Evolutionary conservation across 2,329 filamentous ascomycete species (phyloP).

Genomic region (Colletotrichum sansevieriae): DNA sequence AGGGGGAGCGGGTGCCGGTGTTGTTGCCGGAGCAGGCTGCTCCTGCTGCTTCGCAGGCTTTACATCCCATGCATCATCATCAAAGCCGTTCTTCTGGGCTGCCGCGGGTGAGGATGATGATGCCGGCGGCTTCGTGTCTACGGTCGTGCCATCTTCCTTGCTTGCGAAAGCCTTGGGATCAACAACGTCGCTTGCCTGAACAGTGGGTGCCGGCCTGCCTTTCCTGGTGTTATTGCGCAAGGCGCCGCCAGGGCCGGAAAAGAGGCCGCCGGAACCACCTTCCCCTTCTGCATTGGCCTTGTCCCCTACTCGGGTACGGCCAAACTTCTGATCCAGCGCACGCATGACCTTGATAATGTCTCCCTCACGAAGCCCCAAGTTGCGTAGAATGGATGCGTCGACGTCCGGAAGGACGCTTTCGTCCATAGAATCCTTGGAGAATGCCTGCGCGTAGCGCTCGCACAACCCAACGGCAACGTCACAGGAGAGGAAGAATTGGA

Average conservation of each 20-base stretch:
- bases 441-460: conserved; percentile 92
- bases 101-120: conserved; percentile 6
- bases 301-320: conserved; percentile 73
- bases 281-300: conserved; percentile 65
- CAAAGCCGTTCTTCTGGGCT: conserved; percentile 72
- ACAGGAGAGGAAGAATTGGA: conserved; percentile 95
- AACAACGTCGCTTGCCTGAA: conserved; percentile 86
- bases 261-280: conserved; percentile 69
- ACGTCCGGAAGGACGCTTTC: conserved; percentile 93
- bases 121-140: conserved; percentile 46
- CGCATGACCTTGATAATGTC: conserved; percentile 98
- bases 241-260: conserved; percentile 91
- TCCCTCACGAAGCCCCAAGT: conserved; percentile 92
- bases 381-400: conserved; percentile 83
- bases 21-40: conserved; percentile 44
- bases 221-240: conserved; percentile 96
- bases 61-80: conserved; percentile 97
- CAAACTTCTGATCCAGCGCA: conserved; percentile 83
- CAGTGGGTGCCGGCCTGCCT: conserved; percentile 86
- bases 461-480: conserved; percentile 94
- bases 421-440: conserved; percentile 93
- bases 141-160: conserved; percentile 62
- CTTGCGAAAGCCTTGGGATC: conserved; percentile 87
- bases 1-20: conserved; percentile 53
- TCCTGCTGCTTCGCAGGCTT: conserved; percentile 78